These are phyloP conservation scores for Solanum paucissectum DNA, from an alignment of 257 asterid genomes.

Conservation along the genomic window DNA sequence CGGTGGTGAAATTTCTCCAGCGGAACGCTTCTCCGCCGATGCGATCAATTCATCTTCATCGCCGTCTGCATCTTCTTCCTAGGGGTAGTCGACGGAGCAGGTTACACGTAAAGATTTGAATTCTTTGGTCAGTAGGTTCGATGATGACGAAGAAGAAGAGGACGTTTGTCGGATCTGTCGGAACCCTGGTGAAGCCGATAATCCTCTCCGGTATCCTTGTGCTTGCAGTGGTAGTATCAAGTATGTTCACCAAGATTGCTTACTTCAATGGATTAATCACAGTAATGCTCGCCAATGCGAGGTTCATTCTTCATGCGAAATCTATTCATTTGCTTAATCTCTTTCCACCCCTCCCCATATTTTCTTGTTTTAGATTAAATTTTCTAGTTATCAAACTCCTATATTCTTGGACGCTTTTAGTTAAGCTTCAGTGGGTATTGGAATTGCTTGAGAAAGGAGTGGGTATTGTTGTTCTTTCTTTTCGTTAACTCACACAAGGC, in stretches of 20 bases:
- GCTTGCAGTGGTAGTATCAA: slow-evolving; percentile 98
- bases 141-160: slow-evolving; percentile 85
- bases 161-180: slow-evolving; percentile 99
- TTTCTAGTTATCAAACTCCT: not conserved
- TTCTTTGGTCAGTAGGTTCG: slow-evolving; percentile 17
- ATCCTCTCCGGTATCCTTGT: slow-evolving; percentile 91
- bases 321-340: not conserved
- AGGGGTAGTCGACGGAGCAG: slow-evolving; percentile 30
- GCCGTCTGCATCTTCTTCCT: slow-evolving; percentile 18
- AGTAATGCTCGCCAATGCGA: slow-evolving; percentile 98
- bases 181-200: slow-evolving; percentile 81
- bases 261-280: slow-evolving; percentile 97
- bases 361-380: not conserved
- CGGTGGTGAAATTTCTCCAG: slow-evolving; percentile 13
- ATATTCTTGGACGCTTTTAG: not conserved
- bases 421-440: not conserved
- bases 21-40: slow-evolving; percentile 1
- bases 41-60: not conserved
- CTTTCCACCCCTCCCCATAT: not conserved
- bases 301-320: slow-evolving; percentile 17
- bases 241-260: slow-evolving; percentile 93
- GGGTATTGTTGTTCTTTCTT: no score
- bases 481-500: not conserved
- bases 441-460: no score
- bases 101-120: not conserved